Evolutionary conservation across 106 monocot genomes (phyloP).

Genomic region (Triglochin maritima): DNA sequence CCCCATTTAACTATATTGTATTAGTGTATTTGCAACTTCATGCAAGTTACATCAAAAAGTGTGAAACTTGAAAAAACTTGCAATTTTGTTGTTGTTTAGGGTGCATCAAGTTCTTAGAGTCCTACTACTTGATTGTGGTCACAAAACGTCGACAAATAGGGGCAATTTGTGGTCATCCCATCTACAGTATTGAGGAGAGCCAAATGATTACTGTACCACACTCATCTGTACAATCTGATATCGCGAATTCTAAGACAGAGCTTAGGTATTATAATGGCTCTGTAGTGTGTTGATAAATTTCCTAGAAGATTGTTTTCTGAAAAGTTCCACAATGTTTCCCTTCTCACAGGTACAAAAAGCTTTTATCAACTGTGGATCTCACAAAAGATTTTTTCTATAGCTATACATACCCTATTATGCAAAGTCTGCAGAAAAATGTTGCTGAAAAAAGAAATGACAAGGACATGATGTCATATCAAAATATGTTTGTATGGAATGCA

Average conservation of each 20-base stretch:
- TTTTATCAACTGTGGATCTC: slow-evolving; percentile 85
- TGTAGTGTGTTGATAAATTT: neutral
- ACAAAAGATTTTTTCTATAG: slow-evolving; percentile 98
- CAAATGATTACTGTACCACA: slow-evolving; percentile 85
- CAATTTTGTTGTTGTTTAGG: slow-evolving; percentile 31
- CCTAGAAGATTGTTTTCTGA: neutral
- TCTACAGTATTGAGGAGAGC: slow-evolving; percentile 86
- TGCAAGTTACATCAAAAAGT: no score
- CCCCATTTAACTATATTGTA: no score
- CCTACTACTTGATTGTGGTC: slow-evolving; percentile 89
- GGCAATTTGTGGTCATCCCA: slow-evolving; percentile 73
- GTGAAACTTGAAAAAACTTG: neutral
- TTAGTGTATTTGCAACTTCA: no score
- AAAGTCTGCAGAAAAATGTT: slow-evolving; percentile 76
- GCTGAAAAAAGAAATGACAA: slow-evolving; percentile 9
- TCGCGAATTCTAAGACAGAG: slow-evolving; percentile 83
- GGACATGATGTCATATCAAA: slow-evolving; percentile 71
- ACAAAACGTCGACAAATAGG: slow-evolving; percentile 89
- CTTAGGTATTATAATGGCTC: slow-evolving; percentile 33
- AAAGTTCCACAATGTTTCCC: neutral
- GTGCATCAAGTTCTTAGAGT: slow-evolving; percentile 95
- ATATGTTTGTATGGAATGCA: slow-evolving; percentile 96
- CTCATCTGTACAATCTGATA: slow-evolving; percentile 73
- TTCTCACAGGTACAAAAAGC: slow-evolving; percentile 80
- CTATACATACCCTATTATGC: slow-evolving; percentile 97